Percentiles rank a stretch among this genome's conserved stretches.
These are phyloP conservation scores for Marsdenia floribunda DNA, from an alignment of 257 asterid genomes.

Conservation along the genomic window DNA sequence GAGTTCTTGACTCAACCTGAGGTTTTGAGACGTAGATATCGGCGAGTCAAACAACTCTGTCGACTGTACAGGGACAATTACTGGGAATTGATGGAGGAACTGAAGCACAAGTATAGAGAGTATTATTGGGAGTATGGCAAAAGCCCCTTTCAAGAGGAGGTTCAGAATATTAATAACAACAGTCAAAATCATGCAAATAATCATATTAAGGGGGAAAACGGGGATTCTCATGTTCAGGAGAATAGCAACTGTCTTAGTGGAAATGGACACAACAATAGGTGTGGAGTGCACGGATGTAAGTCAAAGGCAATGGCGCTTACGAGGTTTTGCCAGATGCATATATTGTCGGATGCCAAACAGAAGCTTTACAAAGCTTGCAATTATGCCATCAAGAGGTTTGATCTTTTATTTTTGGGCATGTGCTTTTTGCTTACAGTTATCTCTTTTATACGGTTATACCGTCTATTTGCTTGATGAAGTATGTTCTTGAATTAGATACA, in stretches of 20 bases:
- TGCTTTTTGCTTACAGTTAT: neutral
- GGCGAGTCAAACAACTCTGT: conserved; percentile 51
- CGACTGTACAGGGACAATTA: conserved; percentile 66
- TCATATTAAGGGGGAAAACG: conserved; percentile 11
- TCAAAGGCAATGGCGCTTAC: conserved; percentile 59
- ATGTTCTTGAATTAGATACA: neutral
- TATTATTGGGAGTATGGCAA: conserved; percentile 73
- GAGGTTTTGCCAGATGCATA: conserved; percentile 62
- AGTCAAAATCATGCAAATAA: neutral
- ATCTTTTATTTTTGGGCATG: neutral
- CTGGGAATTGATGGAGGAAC: conserved; percentile 87
- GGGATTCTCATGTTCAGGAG: conserved; percentile 3
- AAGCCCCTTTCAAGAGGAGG: conserved; percentile 64
- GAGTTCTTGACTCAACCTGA: conserved; percentile 56
- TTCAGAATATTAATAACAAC: conserved; percentile 27
- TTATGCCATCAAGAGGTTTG: conserved; percentile 69
- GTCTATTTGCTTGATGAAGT: neutral
- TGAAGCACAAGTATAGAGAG: conserved; percentile 50
- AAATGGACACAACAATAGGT: conserved; percentile 18
- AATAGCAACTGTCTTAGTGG: neutral
- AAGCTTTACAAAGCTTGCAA: conserved; percentile 81
- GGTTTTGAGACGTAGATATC: conserved; percentile 56
- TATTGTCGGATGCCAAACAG: conserved; percentile 64
- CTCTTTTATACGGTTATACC: neutral
- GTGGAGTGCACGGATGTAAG: conserved; percentile 49